Conservation (phyloP, 1,284 basidiomycete species). For the Ceratobasidium theobromae region DNA sequence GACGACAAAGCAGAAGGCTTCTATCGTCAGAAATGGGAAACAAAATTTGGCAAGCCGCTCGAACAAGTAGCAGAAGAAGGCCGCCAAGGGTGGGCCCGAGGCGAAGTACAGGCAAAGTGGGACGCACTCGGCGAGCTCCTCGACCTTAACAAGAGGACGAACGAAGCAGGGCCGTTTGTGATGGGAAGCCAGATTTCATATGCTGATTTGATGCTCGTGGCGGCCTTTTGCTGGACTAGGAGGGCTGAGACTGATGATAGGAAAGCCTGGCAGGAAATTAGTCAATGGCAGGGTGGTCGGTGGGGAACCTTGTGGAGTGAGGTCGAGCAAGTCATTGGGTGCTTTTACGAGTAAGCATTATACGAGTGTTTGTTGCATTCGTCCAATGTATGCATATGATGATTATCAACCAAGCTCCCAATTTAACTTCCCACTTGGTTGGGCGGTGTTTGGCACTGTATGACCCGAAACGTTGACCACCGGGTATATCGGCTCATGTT, state of each 20-base stretch:
- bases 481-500: not conserved
- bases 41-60: slow-evolving; percentile 6
- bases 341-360: not conserved
- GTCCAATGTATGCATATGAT: not conserved
- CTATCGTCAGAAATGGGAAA: slow-evolving; percentile 1
- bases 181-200: slow-evolving; percentile 12
- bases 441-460: not conserved
- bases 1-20: slow-evolving; percentile 28
- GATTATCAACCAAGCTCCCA: not conserved
- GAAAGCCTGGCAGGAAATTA: slow-evolving; percentile 9
- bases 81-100: not conserved
- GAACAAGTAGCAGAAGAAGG: slow-evolving; percentile 12
- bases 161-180: slow-evolving; percentile 11
- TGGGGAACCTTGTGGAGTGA: slow-evolving; percentile 7
- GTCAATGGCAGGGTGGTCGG: not conserved
- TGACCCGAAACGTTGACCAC: not conserved
- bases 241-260: not conserved
- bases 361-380: not conserved
- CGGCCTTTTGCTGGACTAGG: slow-evolving; percentile 1
- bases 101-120: slow-evolving; percentile 2
- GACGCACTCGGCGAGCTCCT: not conserved
- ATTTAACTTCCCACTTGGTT: not conserved
- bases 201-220: slow-evolving; percentile 14
- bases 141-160: not conserved
- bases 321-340: not conserved